Base-by-base conservation (phyloP, 176 grass and related monocot genomes). In the Avena sativa region DNA sequence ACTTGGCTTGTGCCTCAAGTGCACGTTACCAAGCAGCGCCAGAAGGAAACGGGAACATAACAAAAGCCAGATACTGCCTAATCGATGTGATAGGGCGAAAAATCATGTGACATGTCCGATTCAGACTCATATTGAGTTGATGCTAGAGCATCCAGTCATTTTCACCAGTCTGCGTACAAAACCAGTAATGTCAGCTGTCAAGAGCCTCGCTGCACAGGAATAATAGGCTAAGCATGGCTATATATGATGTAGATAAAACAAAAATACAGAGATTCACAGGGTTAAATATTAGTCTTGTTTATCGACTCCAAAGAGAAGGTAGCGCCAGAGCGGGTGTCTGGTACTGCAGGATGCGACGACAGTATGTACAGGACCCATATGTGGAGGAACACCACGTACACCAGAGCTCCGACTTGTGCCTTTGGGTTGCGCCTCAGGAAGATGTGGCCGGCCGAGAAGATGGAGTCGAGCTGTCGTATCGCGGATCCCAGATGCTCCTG, bases 331-430 rank as follows among this genome's bases (percentile, higher is more conserved):
- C 46, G 82, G 79, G 76, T 40, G 17, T 92, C 87, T 8, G 88
- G 87, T 13, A 87, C 85, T 28, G 82, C 86, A 1, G 89, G 80
- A 66, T 89, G 91, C 4, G 93, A 92, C 4, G 82, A 81, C 51
- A 98, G 23, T 90, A 98, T 96, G 76, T 96, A 98, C 80, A 94
- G 9, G 52, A 94, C 93, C 97, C 97, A 98, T 9, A 98, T 28
- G 50, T 98, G 97, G 28, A 98, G 92, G 71, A 77, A 89, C 40
- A 91, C 59, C 61, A 96, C 74, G 80, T 98, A 98, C 59, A 91
- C 52, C 32, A 91, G 23, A 15, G 90, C 81, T 48, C 77, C 92
- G 71, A 94, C 36, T 82, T 92, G 92, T 0, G 92, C 92, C 86
- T 81, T 98, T 0, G 74, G 87, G 53, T 96, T 94, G 32, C 94